Conservation (phyloP, 139 green algal species). For the Ettlia oleoabundans region DNA sequence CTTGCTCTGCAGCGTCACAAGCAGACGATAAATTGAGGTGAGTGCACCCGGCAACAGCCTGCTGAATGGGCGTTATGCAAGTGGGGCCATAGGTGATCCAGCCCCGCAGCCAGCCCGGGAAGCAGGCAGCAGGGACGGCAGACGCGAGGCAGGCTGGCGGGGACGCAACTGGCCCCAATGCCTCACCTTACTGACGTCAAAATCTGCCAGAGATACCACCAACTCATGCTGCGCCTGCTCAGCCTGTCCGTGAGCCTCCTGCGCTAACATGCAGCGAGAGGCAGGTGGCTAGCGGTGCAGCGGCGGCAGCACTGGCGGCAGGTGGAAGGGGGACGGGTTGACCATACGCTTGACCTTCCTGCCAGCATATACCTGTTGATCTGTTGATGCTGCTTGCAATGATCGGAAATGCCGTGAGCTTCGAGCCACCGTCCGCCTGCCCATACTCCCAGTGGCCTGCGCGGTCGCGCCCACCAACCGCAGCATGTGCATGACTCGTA, state of each 20-base stretch:
- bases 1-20: constrained; percentile 36
- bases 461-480: not conserved
- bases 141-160: no score
- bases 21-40: no score
- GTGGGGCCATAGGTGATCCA: no score
- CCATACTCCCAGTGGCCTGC: not conserved
- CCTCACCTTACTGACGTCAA: constrained; percentile 17
- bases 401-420: not conserved
- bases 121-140: no score
- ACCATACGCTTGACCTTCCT: not conserved
- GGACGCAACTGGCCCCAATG: no score
- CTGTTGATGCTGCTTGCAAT: not conserved
- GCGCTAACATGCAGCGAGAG: not conserved
- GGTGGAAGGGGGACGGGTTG: no score
- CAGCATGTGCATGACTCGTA: not conserved
- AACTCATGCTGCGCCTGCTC: constrained; percentile 11
- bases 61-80: no score
- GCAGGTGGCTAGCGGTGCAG: not conserved
- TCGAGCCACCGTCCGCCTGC: constrained; percentile 2
- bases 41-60: no score
- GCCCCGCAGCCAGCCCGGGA: no score
- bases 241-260: not conserved
- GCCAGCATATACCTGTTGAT: not conserved
- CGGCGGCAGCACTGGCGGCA: not conserved
- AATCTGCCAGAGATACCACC: constrained; percentile 9